Conservation (phyloP, 139 green algal species). For the Pseudopediastrum boryanum region DNA sequence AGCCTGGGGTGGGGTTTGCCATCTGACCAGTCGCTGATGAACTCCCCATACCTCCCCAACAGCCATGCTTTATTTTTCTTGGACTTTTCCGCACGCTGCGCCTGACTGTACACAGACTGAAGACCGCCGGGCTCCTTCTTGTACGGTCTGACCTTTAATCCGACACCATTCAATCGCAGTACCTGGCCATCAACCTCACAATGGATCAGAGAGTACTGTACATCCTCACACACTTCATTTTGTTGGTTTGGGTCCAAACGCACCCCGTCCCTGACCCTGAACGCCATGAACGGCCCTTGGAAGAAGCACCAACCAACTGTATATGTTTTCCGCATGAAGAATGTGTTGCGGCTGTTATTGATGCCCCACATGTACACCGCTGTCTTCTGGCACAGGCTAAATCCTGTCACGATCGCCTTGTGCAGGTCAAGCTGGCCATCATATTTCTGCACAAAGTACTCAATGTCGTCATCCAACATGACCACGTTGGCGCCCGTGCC, state of each 20-base stretch:
- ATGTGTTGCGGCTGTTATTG: conserved; percentile 29
- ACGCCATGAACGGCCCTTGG: conserved; percentile 21
- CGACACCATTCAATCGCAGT: conserved; percentile 11
- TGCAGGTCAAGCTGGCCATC: conserved; percentile 2
- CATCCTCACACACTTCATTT: conserved; percentile 9
- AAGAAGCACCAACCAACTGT: conserved; percentile 4
- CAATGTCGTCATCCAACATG: conserved; percentile 28
- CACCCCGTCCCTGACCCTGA: neutral
- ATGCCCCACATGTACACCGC: conserved; percentile 22
- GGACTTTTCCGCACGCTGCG: neutral
- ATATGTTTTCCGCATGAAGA: conserved; percentile 20
- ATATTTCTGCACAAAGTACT: conserved; percentile 13
- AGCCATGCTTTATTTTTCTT: neutral
- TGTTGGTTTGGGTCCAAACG: neutral
- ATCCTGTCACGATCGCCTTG: conserved; percentile 1
- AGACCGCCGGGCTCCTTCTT: conserved; percentile 13
- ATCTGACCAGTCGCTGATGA: neutral
- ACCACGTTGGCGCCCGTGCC: neutral
- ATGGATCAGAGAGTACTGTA: conserved; percentile 22
- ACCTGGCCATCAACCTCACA: conserved; percentile 1
- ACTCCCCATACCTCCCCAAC: neutral
- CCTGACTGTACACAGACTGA: neutral
- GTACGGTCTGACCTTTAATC: conserved; percentile 6
- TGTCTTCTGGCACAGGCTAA: conserved; percentile 1
- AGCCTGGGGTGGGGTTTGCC: neutral